Conservation (phyloP, 208 protist genomes). For the Leishmania gerbilli region DNA sequence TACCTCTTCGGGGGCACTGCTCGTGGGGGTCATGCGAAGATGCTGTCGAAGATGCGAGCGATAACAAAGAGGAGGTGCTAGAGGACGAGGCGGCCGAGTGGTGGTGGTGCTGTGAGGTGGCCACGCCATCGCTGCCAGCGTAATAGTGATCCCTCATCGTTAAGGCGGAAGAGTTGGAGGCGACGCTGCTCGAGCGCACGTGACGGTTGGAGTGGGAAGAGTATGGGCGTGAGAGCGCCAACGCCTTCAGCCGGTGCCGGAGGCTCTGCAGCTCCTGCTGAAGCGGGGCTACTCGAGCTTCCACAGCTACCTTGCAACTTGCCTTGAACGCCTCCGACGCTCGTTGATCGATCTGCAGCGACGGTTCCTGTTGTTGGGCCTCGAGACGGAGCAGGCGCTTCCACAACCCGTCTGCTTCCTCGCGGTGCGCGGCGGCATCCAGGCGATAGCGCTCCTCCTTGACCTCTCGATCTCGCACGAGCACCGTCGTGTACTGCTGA, state of each 20-base stretch:
- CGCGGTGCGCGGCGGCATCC: slow-evolving; percentile 30
- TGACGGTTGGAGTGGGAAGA: background rate
- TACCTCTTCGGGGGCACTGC: background rate
- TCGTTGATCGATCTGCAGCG: background rate
- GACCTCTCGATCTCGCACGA: slow-evolving; percentile 50
- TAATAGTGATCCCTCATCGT: background rate
- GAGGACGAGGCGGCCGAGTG: slow-evolving; percentile 6
- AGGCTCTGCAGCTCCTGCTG: slow-evolving; percentile 1
- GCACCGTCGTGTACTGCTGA: slow-evolving; percentile 38
- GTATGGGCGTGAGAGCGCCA: background rate
- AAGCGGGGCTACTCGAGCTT: slow-evolving; percentile 1
- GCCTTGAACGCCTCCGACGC: background rate
- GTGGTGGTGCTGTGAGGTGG: background rate
- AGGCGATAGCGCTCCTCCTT: slow-evolving; percentile 77
- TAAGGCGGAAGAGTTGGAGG: background rate
- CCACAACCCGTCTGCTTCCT: slow-evolving; percentile 22
- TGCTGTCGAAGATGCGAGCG: background rate
- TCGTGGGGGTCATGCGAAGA: background rate
- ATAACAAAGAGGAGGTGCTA: background rate
- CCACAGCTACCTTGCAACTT: background rate
- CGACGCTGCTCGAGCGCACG: background rate
- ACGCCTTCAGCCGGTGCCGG: background rate
- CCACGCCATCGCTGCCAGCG: background rate
- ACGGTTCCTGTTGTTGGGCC: slow-evolving; percentile 15
- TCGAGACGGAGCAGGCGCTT: slow-evolving; percentile 21